phyloP scores from a whole-genome alignment of 2,329 filamentous ascomycete species.

The Alternaria sp. region DNA sequence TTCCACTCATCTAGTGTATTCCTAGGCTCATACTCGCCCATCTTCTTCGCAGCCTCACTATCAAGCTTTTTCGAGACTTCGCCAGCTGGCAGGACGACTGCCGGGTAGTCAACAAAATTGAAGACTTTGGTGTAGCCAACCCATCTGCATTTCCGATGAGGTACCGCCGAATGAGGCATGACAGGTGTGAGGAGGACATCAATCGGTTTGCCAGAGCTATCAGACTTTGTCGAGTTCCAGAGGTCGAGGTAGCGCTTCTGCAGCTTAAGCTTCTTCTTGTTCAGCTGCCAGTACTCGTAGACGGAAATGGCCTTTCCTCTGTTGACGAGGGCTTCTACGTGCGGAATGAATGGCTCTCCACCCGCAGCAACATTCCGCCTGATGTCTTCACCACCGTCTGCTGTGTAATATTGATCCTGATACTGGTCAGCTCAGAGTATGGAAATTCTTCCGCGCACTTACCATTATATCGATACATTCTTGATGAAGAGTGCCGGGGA shows the following conservation, averaged over 20 bases:
- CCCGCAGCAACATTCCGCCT: slow-evolving; percentile 59
- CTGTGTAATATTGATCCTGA: slow-evolving; percentile 67
- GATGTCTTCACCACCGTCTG: slow-evolving; percentile 69
- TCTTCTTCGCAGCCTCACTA: slow-evolving; percentile 34
- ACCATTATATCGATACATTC: slow-evolving; percentile 65
- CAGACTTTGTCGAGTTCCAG: slow-evolving; percentile 59
- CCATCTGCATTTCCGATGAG: slow-evolving; percentile 54
- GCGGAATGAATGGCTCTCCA: slow-evolving; percentile 60
- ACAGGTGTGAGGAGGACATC: slow-evolving; percentile 66
- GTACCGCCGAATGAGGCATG: slow-evolving; percentile 66
- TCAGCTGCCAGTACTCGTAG: slow-evolving; percentile 72
- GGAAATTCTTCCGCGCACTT: neutral
- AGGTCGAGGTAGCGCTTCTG: slow-evolving; percentile 66
- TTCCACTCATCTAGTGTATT: slow-evolving; percentile 63
- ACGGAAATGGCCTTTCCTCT: slow-evolving; percentile 61
- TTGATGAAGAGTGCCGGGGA: slow-evolving; percentile 56
- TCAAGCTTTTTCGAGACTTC: slow-evolving; percentile 53
- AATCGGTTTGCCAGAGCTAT: slow-evolving; percentile 54
- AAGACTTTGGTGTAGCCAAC: slow-evolving; percentile 68
- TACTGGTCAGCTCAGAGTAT: neutral
- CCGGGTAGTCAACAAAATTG: slow-evolving; percentile 68
- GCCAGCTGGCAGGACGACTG: slow-evolving; percentile 63
- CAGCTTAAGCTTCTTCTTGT: slow-evolving; percentile 61
- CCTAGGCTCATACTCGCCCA: slow-evolving; percentile 51
- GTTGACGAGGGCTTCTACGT: slow-evolving; percentile 63